Evolutionary conservation across 495 filamentous ascomycete genomes (phyloP).

Genomic region (Neurospora cerealis): DNA sequence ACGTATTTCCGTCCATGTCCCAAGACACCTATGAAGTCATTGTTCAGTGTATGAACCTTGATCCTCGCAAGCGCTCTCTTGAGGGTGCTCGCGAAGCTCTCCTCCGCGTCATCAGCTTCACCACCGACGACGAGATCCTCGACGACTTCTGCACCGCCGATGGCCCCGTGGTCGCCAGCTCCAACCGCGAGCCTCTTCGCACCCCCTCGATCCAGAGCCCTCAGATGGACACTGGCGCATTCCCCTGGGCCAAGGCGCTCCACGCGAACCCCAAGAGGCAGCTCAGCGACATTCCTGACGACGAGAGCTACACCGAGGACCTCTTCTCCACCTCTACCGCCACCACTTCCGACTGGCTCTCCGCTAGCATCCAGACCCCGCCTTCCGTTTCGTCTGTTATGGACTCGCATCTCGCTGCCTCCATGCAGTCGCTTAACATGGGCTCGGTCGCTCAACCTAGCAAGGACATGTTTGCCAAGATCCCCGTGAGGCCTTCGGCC

Average conservation of each 20-base stretch:
- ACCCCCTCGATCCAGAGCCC: constrained; percentile 93
- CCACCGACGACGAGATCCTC: constrained; percentile 70
- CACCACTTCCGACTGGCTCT: constrained; percentile 58
- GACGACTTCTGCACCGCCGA: constrained; percentile 92
- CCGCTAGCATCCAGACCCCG: constrained; percentile 53
- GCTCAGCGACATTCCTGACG: constrained; percentile 75
- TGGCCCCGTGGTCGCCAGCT: constrained; percentile 58
- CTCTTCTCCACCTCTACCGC: constrained; percentile 75
- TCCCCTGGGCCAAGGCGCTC: constrained; percentile 91
- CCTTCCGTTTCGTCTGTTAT: constrained; percentile 65
- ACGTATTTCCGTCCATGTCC: constrained; percentile 97
- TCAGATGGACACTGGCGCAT: constrained; percentile 65
- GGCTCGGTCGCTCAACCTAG: constrained; percentile 27
- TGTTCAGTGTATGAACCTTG: constrained; percentile 74
- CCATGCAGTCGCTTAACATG: constrained; percentile 49
- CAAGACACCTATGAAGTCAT: constrained; percentile 94
- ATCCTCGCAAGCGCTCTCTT: constrained; percentile 82
- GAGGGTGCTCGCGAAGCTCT: constrained; percentile 65
- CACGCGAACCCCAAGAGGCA: constrained; percentile 74
- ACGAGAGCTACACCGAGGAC: constrained; percentile 71
- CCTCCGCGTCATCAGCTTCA: constrained; percentile 75
- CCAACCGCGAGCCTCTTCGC: constrained; percentile 89
- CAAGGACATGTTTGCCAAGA: constrained; percentile 18
- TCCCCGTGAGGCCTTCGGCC: constrained; percentile 20
- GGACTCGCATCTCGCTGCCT: constrained; percentile 64